phyloP scores from a whole-genome alignment of 345 rosid species.

The Lepidium didymum region DNA sequence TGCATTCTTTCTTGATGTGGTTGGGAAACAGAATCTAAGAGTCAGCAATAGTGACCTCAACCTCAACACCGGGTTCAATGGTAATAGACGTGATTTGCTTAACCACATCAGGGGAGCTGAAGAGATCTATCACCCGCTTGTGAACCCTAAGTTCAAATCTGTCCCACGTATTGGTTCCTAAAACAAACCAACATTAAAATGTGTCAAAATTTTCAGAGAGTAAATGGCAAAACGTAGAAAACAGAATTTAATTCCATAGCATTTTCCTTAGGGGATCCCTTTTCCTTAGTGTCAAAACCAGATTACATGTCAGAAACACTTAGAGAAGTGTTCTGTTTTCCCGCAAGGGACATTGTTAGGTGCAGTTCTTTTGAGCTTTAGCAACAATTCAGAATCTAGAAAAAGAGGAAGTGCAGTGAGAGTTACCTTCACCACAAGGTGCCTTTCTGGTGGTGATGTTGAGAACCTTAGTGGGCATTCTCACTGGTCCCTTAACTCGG shows the following conservation, averaged over 20 bases:
- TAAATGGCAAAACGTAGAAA: background rate
- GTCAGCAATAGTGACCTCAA: constrained; percentile 50
- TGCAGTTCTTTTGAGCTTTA: background rate
- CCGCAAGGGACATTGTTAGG: background rate
- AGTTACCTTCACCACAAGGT: constrained; percentile 63
- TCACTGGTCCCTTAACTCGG: constrained; percentile 54
- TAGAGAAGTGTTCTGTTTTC: background rate
- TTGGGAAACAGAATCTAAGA: background rate
- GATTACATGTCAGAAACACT: background rate
- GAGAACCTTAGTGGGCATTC: constrained; percentile 61
- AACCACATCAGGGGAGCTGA: constrained; percentile 52
- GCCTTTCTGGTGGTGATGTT: constrained; percentile 52
- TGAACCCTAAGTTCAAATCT: constrained; percentile 50
- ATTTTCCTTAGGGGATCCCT: background rate
- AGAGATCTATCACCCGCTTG: constrained; percentile 49
- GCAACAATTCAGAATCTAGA: background rate
- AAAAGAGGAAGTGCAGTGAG: background rate
- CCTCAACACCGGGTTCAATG: constrained; percentile 53
- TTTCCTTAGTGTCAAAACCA: background rate
- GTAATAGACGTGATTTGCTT: constrained; percentile 60
- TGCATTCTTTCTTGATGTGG: background rate
- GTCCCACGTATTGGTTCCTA: constrained; percentile 55
- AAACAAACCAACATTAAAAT: background rate
- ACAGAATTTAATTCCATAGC: background rate
- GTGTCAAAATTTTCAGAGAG: background rate